phyloP scores from a whole-genome alignment of 495 filamentous ascomycete species.

The Penicillium samsonianum region DNA sequence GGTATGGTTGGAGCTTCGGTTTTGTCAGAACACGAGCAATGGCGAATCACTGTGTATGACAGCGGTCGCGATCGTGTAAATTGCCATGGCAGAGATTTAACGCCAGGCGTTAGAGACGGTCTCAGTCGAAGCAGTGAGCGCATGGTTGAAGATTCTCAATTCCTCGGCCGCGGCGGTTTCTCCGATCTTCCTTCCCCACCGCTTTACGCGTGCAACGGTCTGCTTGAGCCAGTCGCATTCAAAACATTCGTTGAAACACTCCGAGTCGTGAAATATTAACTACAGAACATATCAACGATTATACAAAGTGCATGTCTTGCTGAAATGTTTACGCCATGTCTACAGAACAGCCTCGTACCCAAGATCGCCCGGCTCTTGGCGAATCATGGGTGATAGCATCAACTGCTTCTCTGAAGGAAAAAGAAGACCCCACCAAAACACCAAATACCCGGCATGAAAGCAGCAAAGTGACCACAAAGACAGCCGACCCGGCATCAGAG shows the following conservation, averaged over 20 bases:
- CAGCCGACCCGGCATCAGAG: conserved; percentile 20
- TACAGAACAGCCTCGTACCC: conserved; percentile 20
- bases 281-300: not conserved
- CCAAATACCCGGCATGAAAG: conserved; percentile 12
- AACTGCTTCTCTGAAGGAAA: conserved; percentile 19
- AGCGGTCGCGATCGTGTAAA: conserved; percentile 33
- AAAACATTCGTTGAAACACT: not conserved
- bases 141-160: conserved; percentile 28
- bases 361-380: conserved; percentile 33
- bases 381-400: conserved; percentile 46
- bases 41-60: conserved; percentile 33
- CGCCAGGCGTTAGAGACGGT: conserved; percentile 17
- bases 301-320: conserved; percentile 4
- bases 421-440: conserved; percentile 4
- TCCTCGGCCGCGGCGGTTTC: conserved; percentile 14
- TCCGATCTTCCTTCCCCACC: conserved; percentile 29
- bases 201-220: conserved; percentile 22
- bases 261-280: not conserved
- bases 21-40: conserved; percentile 44
- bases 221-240: conserved; percentile 9
- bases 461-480: conserved; percentile 13
- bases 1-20: conserved; percentile 29
- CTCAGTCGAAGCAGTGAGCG: conserved; percentile 29
- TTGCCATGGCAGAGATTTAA: conserved; percentile 7
- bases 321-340: conserved; percentile 33